Percentiles rank a stretch among this genome's conserved stretches.
These are phyloP conservation scores for Alternaria sp. DNA, from an alignment of 2,329 filamentous ascomycete species.

Conservation along the genomic window DNA sequence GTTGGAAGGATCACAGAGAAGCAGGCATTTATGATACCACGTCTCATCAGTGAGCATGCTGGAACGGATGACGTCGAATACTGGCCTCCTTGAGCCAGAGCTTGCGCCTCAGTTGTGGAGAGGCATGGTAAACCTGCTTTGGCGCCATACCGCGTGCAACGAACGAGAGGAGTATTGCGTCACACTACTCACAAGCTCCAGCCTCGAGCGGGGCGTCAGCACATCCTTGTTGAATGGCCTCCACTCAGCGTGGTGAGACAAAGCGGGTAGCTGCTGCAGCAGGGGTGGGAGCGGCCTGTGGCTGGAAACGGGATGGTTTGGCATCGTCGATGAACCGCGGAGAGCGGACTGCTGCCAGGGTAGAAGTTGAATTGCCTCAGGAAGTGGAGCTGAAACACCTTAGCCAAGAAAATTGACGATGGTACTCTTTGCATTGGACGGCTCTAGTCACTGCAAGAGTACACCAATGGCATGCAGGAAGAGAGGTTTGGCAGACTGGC, in stretches of 20 bases:
- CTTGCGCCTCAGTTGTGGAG: conserved; percentile 43
- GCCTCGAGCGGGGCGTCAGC: conserved; percentile 45
- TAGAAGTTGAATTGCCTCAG: conserved; percentile 22
- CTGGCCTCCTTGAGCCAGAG: conserved; percentile 34
- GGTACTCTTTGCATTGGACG: background rate
- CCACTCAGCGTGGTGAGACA: conserved; percentile 40
- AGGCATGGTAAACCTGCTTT: conserved; percentile 51
- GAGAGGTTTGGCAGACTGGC: background rate
- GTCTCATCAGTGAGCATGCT: conserved; percentile 24
- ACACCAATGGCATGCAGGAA: background rate
- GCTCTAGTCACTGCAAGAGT: background rate
- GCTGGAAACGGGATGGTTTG: conserved; percentile 35
- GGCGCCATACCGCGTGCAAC: conserved; percentile 36
- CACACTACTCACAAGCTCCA: conserved; percentile 35
- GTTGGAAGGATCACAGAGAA: conserved; percentile 5
- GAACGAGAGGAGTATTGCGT: conserved; percentile 45
- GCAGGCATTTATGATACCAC: conserved; percentile 44
- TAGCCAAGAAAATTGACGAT: conserved; percentile 2
- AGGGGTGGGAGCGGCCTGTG: conserved; percentile 34
- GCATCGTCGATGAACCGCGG: conserved; percentile 45
- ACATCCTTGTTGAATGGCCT: conserved; percentile 32
- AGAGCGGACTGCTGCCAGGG: conserved; percentile 31
- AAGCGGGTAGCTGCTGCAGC: conserved; percentile 31
- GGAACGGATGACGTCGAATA: conserved; percentile 47
- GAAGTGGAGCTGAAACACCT: conserved; percentile 25